Base-by-base conservation (phyloP, 2,329 filamentous ascomycete species). In the Sporothrix dimorphospora region DNA sequence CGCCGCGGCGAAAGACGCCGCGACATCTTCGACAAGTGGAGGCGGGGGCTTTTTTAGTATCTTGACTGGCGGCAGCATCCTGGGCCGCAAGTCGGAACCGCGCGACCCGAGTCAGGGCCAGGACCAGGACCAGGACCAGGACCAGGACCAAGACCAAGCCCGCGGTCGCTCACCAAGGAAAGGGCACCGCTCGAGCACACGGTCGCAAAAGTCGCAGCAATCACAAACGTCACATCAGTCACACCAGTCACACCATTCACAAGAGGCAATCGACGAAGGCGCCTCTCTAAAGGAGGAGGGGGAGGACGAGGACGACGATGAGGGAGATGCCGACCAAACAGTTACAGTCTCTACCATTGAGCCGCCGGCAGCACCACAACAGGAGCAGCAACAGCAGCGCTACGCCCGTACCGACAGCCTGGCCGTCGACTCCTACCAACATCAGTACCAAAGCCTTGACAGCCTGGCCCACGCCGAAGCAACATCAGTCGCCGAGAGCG, bases 61-160 rank as follows among this genome's bases (percentile, higher is more conserved):
- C 75, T 80, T 91, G 65, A 88, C 88, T 51, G 87, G 88, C 14
- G 89, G 87, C 79, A 89, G 87, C 77, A 91, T 91, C 76, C 84
- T 91, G 5, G 47, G 47, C 1, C 57, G 59, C 38, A 53, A 49
- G 11, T 3, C 53, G 7, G 57, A 70, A 7, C 24, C 40, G 19
- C 40, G 38, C 6, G 67, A 4, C 6, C 24, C 11, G 6, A 86
- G 87, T 53, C 87, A 89, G 75, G 30, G 57, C 57, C 11, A 19
- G 8, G 45, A 57, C 57, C 7, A 24, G 3, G 47, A 55, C 49
- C n/a, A 3, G n/a, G n/a, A 47, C 57, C 11, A 19, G 8, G 45
- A 57, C 57, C 7, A 24, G 3, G 47, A 55, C 49, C n/a, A 3
- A 9, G n/a, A 47, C 14, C 21, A n/a, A 21, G 66, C 42, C 59